phyloP scores from a whole-genome alignment of 306 rosid species.

The Citrullus mucosospermus region DNA sequence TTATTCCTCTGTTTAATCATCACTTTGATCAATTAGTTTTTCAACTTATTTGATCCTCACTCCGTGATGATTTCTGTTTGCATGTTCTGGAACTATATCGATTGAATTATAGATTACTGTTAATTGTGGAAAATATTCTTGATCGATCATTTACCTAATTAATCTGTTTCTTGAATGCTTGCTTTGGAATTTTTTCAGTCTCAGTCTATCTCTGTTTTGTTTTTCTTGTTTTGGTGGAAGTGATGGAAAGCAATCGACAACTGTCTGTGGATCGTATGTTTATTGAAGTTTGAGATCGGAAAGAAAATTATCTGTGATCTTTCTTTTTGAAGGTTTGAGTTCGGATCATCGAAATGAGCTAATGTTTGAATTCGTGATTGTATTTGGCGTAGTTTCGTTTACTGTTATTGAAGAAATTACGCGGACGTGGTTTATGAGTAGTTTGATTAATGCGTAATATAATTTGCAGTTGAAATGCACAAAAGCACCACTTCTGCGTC shows the following conservation, averaged over 20 bases:
- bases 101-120: neutral
- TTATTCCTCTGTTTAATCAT: neutral
- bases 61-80: neutral
- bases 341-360: neutral
- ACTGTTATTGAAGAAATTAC: neutral
- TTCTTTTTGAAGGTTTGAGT: neutral
- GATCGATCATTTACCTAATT: neutral
- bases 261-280: neutral
- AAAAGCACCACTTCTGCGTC: conserved; percentile 30
- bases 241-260: neutral
- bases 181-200: neutral
- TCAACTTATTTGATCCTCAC: neutral
- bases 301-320: neutral
- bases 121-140: neutral
- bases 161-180: neutral
- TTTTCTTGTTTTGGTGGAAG: neutral
- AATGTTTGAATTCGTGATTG: neutral
- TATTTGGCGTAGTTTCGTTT: neutral
- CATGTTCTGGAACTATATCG: neutral
- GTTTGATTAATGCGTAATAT: neutral
- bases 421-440: neutral
- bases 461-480: conserved; percentile 29
- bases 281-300: neutral
- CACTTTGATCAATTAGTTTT: neutral
- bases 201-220: neutral